Evolutionary conservation across 2,329 filamentous ascomycete species (phyloP).

Genomic region (Lojkania enalia): DNA sequence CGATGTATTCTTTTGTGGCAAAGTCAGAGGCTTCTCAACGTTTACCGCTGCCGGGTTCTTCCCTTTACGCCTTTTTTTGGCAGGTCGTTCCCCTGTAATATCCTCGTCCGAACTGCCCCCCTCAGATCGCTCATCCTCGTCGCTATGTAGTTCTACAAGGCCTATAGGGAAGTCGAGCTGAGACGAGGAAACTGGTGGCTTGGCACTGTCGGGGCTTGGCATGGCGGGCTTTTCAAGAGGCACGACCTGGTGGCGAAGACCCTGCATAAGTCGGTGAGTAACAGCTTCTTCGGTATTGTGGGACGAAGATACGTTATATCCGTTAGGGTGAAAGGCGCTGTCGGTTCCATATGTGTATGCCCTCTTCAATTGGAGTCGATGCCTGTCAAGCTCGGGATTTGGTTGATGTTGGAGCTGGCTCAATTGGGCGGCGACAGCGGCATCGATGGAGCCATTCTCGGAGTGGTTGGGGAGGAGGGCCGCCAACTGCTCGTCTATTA

Average conservation of each 20-base stretch:
- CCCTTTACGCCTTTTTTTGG: slow-evolving; percentile 27
- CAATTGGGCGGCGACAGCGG: slow-evolving; percentile 34
- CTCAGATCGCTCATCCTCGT: slow-evolving; percentile 29
- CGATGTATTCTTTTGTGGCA: slow-evolving; percentile 23
- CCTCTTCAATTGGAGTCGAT: slow-evolving; percentile 27
- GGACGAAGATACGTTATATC: slow-evolving; percentile 27
- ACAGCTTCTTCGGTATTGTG: slow-evolving; percentile 29
- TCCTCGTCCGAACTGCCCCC: slow-evolving; percentile 28
- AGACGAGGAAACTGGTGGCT: background rate
- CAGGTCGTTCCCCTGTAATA: slow-evolving; percentile 13
- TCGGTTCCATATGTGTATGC: slow-evolving; percentile 43
- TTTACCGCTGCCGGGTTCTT: slow-evolving; percentile 7
- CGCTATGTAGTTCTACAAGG: slow-evolving; percentile 11
- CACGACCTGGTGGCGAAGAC: slow-evolving; percentile 26
- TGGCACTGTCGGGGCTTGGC: slow-evolving; percentile 11
- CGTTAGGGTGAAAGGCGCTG: slow-evolving; percentile 36
- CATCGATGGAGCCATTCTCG: slow-evolving; percentile 32
- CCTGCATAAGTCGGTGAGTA: slow-evolving; percentile 28
- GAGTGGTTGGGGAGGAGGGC: slow-evolving; percentile 34
- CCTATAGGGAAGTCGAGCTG: slow-evolving; percentile 5
- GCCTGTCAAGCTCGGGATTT: slow-evolving; percentile 14
- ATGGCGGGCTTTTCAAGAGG: slow-evolving; percentile 16
- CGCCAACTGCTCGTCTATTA: slow-evolving; percentile 35
- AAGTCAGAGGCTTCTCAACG: slow-evolving; percentile 14
- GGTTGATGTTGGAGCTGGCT: slow-evolving; percentile 20